Evolutionary conservation across 768 basidiomycete genomes (phyloP).

Genomic region (Pisolithus microcarpus): DNA sequence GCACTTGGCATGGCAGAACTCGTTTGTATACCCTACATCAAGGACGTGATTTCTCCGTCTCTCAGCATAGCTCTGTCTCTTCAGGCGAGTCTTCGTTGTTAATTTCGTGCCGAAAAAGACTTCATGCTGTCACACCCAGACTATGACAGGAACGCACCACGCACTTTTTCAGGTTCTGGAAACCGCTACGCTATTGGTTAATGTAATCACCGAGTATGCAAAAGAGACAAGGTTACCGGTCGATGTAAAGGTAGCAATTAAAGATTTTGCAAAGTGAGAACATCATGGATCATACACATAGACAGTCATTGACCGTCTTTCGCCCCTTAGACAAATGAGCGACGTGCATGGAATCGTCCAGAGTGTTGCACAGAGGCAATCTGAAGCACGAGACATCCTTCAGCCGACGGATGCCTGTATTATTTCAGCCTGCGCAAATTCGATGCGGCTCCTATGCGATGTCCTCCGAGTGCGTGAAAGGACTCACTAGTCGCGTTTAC

Average conservation of each 20-base stretch:
- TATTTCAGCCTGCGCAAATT: background rate
- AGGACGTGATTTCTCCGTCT: background rate
- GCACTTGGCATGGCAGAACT: background rate
- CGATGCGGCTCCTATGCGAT: background rate
- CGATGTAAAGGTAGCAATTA: background rate
- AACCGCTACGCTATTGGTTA: background rate
- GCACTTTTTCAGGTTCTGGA: background rate
- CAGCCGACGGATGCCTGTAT: background rate
- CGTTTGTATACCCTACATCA: background rate
- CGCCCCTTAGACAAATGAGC: background rate
- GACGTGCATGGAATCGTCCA: background rate
- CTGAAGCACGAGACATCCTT: background rate
- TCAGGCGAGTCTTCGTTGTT: background rate
- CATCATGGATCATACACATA: no score
- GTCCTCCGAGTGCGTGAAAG: background rate
- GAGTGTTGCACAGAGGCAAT: background rate
- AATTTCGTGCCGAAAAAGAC: background rate
- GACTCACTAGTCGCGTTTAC: background rate
- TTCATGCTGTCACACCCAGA: background rate
- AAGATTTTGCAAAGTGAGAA: background rate
- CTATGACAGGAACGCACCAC: background rate
- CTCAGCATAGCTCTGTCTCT: background rate
- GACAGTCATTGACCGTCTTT: background rate
- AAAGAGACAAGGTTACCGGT: background rate
- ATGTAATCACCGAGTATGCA: background rate